Evolutionary conservation across 2,329 filamentous ascomycete genomes (phyloP).

Genomic region (Didymosphaeria variabile): DNA sequence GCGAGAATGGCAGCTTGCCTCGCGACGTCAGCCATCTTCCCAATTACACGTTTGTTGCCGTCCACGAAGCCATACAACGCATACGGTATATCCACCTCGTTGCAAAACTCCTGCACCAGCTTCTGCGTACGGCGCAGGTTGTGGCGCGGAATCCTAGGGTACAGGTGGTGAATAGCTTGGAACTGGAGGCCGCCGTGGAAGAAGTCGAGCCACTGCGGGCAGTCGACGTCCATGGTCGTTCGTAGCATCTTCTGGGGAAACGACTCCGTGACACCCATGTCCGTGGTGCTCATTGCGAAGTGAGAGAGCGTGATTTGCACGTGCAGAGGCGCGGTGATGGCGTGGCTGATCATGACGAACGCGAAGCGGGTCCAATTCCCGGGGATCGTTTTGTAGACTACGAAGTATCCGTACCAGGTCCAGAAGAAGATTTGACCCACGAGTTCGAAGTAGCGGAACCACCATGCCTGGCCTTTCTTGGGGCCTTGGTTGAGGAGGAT

Average conservation of each 20-base stretch:
- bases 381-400: constrained; percentile 68
- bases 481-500: constrained; percentile 65
- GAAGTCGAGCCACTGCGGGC: constrained; percentile 75
- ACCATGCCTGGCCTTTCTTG: constrained; percentile 69
- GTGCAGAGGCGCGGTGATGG: constrained; percentile 73
- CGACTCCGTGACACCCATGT: constrained; percentile 70
- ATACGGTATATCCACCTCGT: constrained; percentile 71
- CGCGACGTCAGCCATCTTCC: constrained; percentile 65
- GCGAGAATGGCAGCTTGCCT: constrained; percentile 69
- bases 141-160: constrained; percentile 73
- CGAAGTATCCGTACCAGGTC: constrained; percentile 73
- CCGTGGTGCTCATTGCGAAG: constrained; percentile 75
- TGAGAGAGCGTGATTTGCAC: constrained; percentile 77
- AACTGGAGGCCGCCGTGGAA: constrained; percentile 78
- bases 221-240: constrained; percentile 79
- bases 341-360: constrained; percentile 72
- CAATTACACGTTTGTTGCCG: constrained; percentile 67
- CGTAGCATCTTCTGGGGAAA: constrained; percentile 75
- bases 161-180: constrained; percentile 75
- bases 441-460: constrained; percentile 74
- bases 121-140: constrained; percentile 70
- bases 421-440: constrained; percentile 70
- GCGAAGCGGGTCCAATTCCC: constrained; percentile 65
- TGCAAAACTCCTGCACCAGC: constrained; percentile 69
- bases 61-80: constrained; percentile 68